Evolutionary conservation across 306 rosid genomes (phyloP), one percentile per base, ranked within the genome.

Genomic region (Inga laurina): DNA sequence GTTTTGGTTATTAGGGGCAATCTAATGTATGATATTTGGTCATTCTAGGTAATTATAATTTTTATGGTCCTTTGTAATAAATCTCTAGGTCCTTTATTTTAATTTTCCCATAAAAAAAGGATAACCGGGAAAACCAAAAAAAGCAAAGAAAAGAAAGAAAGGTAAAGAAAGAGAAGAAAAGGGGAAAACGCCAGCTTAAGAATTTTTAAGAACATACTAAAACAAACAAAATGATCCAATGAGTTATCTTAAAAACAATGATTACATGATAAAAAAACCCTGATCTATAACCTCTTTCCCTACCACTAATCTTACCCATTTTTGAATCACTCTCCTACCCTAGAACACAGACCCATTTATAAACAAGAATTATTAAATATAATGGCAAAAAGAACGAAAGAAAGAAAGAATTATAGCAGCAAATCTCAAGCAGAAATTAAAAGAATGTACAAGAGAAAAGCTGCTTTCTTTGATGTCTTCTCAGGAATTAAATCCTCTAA

Each of bases 361-460:
- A 68, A 35, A 61, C 45, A 32, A 66, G 27, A 64, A 30, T 6
- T 34, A 41, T 18, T 19, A 69, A 27, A 4, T 62, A 62, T 27
- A 9, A 24, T 18, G n/a, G 10, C 14, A 68, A 37, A 34, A 27
- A 3, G 27, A n/a, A 74, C 30, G 30, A 27, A 27, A 75, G 44
- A 48, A 16, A 85, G 16, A 70, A 86, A 86, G 78, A 86, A 83
- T 87, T 27, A 51, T 35, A 27, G 35, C 64, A 83, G 76, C 71
- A 72, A 80, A 80, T 43, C 86, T 71, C 74, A 27, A 52, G 73
- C 73, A 51, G 51, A 62, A 74, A 1, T 39, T 6, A 39, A 37
- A 64, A 83, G 68, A 80, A 80, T 83, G 72, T 83, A 80, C 83
- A 80, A 18, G 51, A 80, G 24, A 65, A 7, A 39, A 57, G 72